Evolutionary conservation across 78 protist genomes (phyloP).

Genomic region (Dictyostelium firmibasis): DNA sequence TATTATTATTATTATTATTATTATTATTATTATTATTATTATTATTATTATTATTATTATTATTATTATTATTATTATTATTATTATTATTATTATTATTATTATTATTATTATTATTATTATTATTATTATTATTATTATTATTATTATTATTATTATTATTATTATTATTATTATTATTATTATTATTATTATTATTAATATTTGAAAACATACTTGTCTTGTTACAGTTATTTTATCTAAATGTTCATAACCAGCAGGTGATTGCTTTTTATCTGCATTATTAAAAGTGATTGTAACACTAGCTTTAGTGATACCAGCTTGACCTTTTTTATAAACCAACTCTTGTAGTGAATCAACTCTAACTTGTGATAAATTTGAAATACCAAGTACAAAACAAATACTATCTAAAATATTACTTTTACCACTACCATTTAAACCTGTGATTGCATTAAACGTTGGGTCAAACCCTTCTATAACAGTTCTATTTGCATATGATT

Average conservation of each 20-base stretch:
- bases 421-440: constrained; percentile 99
- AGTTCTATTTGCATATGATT: constrained; percentile 97
- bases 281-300: constrained; percentile 98
- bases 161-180: not conserved
- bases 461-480: constrained; percentile 95
- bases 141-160: too few relatives aligned
- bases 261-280: constrained; percentile 85
- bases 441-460: constrained; percentile 99
- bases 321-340: constrained; percentile 99
- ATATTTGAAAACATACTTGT: constrained; percentile 81
- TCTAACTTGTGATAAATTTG: constrained; percentile 97
- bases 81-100: too few relatives aligned
- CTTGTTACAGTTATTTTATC: constrained; percentile 96
- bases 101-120: too few relatives aligned
- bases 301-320: constrained; percentile 96
- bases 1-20: too few relatives aligned
- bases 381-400: constrained; percentile 99
- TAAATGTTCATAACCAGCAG: constrained; percentile 95
- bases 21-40: too few relatives aligned
- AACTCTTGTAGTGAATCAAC: constrained; percentile 93
- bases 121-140: too few relatives aligned
- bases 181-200: not conserved
- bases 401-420: constrained; percentile 99
- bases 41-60: too few relatives aligned
- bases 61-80: too few relatives aligned